A percentile compares a stretch with the other conserved stretches of the same genome.
phyloP scores from a whole-genome alignment of 257 asterid genomes.

The Fraxinus excelsior region DNA sequence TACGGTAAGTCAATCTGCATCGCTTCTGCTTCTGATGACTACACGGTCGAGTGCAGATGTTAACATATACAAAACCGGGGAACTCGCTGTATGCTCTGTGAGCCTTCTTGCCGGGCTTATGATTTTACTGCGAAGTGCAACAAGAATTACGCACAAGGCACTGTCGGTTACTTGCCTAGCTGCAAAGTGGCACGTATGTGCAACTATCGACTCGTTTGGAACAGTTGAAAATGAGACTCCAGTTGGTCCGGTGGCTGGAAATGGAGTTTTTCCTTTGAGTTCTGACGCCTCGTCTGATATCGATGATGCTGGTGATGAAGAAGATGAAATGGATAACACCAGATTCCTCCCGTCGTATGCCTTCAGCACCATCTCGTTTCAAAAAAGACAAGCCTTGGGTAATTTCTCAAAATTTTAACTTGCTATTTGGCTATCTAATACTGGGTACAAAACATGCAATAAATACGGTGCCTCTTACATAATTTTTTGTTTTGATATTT shows the following conservation, averaged over 20 bases:
- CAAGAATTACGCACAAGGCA: conserved; percentile 93
- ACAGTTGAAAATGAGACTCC: conserved; percentile 58
- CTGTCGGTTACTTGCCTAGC: conserved; percentile 83
- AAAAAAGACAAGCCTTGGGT: conserved; percentile 95
- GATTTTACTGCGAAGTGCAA: conserved; percentile 77
- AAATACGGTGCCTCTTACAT: background rate
- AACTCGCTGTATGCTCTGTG: conserved; percentile 82
- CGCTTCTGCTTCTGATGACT: conserved; percentile 86
- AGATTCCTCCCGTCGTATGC: conserved; percentile 60
- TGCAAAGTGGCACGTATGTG: conserved; percentile 95
- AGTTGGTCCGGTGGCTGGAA: conserved; percentile 3
- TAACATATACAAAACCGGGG: conserved; percentile 63
- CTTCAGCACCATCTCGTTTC: conserved; percentile 78
- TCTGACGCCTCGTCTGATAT: conserved; percentile 47
- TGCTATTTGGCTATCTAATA: background rate
- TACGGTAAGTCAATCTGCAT: conserved; percentile 84
- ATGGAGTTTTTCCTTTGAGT: conserved; percentile 28
- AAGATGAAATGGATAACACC: conserved; percentile 78
- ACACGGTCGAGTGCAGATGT: conserved; percentile 62
- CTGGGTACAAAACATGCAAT: background rate
- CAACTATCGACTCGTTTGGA: conserved; percentile 75
- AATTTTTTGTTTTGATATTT: background rate
- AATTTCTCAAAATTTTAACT: background rate
- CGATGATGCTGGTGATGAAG: conserved; percentile 91
- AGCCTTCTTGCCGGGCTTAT: conserved; percentile 85